Evolutionary conservation across 1,284 basidiomycete genomes (phyloP), one percentile per base, ranked within the genome.

Genomic region (Sporisorium scitamineum): DNA sequence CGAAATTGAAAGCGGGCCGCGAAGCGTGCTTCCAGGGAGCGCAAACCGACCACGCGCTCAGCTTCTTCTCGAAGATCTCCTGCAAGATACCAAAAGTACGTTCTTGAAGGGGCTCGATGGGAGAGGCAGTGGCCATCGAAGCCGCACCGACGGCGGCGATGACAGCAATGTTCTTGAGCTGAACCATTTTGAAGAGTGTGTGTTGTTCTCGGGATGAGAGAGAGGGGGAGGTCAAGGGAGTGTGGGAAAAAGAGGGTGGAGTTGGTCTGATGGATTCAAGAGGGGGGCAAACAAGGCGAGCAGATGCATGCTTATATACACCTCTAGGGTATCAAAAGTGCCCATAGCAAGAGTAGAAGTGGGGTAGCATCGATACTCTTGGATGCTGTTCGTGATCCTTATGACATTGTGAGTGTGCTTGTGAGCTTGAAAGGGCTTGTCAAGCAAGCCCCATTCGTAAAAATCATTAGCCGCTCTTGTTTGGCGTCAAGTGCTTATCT

Each of bases 21-120:
- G 65, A 64, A 18, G 50, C 42, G 27, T 42, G 53, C 31, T 51
- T 24, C 74, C 74, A 76, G 8, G 74, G 74, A 39, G 63, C 61
- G 18, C 53, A 59, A 44, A 48, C 39, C 7, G 16, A 31, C 41
- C 51, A 73, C n/a, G 2, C 16, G 39, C 11, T 31, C 29, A 31
- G 11, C 26, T 67, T 56, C 41, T 54, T 50, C n/a, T 61, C 39
- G 55, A 69, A 61, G 32, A 32, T 16, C 31, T n/a, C 16, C 20
- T 20, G 7, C 41, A 63, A 18, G 16, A 32, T 26, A 41, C 51
- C 56, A 20, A 63, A 50, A 26, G 41, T 39, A 22, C 67, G 67
- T 7, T 51, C 47, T 29, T 62, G 54, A 16, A 59, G 51, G 18
- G 13, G 26, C 54, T 70, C 55, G 54, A 60, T 44, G 14, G 70